phyloP scores from a whole-genome alignment of 2,329 filamentous ascomycete genomes.

The Exophiala sideris region DNA sequence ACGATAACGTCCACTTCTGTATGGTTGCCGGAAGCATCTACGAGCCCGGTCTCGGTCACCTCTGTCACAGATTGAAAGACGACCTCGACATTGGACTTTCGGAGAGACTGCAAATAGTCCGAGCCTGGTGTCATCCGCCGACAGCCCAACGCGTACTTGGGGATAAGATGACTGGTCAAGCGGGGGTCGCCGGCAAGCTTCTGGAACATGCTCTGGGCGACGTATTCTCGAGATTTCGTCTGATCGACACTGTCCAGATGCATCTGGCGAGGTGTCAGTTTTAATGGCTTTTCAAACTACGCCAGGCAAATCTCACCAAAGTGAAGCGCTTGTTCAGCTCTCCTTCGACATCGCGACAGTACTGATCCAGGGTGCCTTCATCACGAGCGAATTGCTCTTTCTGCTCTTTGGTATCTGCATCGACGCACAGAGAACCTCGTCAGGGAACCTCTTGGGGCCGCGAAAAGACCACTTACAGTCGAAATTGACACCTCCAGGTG shows the following conservation, averaged over 20 bases:
- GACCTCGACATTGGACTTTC: constrained; percentile 37
- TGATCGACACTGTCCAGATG: constrained; percentile 20
- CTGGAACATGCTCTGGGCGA: constrained; percentile 23
- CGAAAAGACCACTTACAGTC: constrained; percentile 2
- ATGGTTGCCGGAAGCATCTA: constrained; percentile 37
- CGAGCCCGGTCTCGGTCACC: constrained; percentile 41
- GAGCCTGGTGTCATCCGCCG: constrained; percentile 43
- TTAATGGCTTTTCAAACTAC: neutral
- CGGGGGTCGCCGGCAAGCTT: constrained; percentile 34
- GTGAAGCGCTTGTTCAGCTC: constrained; percentile 54
- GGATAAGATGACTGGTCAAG: constrained; percentile 47
- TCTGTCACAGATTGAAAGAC: constrained; percentile 38
- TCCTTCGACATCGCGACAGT: constrained; percentile 48
- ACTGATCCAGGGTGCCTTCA: constrained; percentile 43
- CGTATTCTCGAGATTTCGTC: constrained; percentile 33
- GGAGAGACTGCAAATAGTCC: constrained; percentile 43
- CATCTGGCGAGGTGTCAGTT: constrained; percentile 9
- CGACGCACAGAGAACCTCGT: too few species aligned
- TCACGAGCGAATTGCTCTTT: constrained; percentile 33
- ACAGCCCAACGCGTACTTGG: constrained; percentile 44
- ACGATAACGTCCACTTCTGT: constrained; percentile 35
- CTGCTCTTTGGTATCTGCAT: constrained; percentile 20
- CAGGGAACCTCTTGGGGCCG: neutral
- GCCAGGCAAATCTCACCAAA: constrained; percentile 6
- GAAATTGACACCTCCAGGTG: constrained; percentile 23